These are phyloP conservation scores for Aspergillus diversus DNA, from an alignment of 495 filamentous ascomycete species.

Conservation along the genomic window DNA sequence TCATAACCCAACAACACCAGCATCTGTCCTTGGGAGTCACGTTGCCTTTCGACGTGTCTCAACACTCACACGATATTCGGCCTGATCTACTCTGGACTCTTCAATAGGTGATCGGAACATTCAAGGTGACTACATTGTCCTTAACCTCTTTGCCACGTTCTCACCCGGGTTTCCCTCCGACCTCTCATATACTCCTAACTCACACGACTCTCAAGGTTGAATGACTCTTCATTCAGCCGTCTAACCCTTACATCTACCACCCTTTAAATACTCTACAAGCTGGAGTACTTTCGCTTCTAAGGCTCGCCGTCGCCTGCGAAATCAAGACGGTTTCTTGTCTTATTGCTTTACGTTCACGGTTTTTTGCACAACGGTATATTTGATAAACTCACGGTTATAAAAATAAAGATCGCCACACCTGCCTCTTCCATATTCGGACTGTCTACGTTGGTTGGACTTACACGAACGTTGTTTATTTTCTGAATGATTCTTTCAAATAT, in stretches of 20 bases:
- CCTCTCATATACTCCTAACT: constrained; percentile 12
- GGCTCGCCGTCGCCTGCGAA: constrained; percentile 53
- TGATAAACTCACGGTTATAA: constrained; percentile 40
- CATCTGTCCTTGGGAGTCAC: constrained; percentile 25
- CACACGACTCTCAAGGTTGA: constrained; percentile 11
- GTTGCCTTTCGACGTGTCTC: constrained; percentile 23
- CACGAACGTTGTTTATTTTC: constrained; percentile 7
- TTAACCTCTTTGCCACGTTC: constrained; percentile 11
- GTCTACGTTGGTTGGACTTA: constrained; percentile 10
- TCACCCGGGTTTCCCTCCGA: constrained; percentile 1
- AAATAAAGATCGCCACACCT: constrained; percentile 30
- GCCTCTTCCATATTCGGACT: constrained; percentile 27
- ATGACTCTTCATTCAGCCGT: constrained; percentile 12
- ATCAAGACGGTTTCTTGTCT: constrained; percentile 50
- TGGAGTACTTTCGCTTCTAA: constrained; percentile 42
- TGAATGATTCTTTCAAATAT: constrained; percentile 21
- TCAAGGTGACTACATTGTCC: constrained; percentile 20
- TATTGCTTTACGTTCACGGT: constrained; percentile 53
- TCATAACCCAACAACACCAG: constrained; percentile 16
- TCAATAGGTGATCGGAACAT: constrained; percentile 34
- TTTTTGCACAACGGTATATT: constrained; percentile 49
- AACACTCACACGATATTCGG: constrained; percentile 22
- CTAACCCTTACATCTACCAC: constrained; percentile 18
- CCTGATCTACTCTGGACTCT: constrained; percentile 31
- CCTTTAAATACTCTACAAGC: constrained; percentile 36